A percentile compares a stretch with the other conserved stretches of the same genome.
Evolutionary conservation across 2,329 filamentous ascomycete species (phyloP).

Genomic region (Teratosphaeria destructans): DNA sequence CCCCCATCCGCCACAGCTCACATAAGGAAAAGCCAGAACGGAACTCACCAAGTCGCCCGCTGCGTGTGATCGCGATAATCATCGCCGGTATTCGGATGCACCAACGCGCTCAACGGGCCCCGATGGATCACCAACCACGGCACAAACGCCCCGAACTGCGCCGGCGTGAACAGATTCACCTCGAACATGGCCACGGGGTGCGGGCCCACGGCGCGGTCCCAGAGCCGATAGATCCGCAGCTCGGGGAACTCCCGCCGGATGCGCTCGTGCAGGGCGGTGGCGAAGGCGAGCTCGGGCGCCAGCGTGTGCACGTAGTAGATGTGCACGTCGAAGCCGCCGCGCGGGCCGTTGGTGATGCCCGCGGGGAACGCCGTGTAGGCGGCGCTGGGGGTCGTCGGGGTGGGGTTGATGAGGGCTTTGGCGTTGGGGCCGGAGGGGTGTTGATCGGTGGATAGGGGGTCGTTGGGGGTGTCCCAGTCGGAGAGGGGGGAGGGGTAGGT

Average conservation of each 20-base stretch:
- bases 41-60: conserved; percentile 52
- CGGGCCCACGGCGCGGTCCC: conserved; percentile 67
- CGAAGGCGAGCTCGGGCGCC: conserved; percentile 53
- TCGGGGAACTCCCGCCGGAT: conserved; percentile 81
- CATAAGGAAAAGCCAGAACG: not conserved
- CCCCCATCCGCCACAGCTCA: not conserved
- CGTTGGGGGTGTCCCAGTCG: conserved; percentile 37
- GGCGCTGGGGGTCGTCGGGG: conserved; percentile 46
- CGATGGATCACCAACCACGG: conserved; percentile 75
- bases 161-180: conserved; percentile 73
- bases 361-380: conserved; percentile 61
- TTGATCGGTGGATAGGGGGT: conserved; percentile 35
- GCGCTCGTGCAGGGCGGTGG: conserved; percentile 62
- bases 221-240: conserved; percentile 68
- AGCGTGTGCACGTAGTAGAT: conserved; percentile 67
- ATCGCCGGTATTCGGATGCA: conserved; percentile 75
- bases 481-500: conserved; percentile 46
- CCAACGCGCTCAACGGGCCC: conserved; percentile 64
- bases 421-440: conserved; percentile 51
- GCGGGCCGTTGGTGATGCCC: conserved; percentile 54
- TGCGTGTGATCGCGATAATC: conserved; percentile 54
- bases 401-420: conserved; percentile 65
- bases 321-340: conserved; percentile 76
- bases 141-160: conserved; percentile 78
- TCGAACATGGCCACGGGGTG: conserved; percentile 87